Evolutionary conservation across 139 green algal genomes (phyloP).

Genomic region (Astrephomene gubernaculifera): DNA sequence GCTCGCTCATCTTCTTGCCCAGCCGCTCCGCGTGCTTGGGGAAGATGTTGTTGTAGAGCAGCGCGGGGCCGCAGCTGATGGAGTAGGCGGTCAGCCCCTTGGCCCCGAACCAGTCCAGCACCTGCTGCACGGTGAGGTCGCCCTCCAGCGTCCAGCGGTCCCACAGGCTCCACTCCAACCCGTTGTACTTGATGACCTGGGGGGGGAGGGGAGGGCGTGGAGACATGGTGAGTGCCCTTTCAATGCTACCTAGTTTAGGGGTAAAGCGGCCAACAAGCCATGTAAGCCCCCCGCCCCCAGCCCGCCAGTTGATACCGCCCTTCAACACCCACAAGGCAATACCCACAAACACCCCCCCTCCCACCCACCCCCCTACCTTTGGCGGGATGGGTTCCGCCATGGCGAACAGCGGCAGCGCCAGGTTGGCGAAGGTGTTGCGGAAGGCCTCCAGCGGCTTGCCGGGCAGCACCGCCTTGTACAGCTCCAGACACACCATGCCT

Average conservation of each 20-base stretch:
- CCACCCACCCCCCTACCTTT: too few relatives aligned
- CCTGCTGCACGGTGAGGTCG: constrained; percentile 93
- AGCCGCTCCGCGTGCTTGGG: constrained; percentile 96
- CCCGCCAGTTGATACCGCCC: too few relatives aligned
- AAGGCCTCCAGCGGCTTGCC: constrained; percentile 85
- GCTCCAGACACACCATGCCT: constrained; percentile 94
- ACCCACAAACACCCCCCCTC: too few relatives aligned
- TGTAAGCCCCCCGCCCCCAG: too few relatives aligned
- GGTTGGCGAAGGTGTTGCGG: constrained; percentile 99
- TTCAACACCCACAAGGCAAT: too few relatives aligned
- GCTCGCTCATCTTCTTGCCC: constrained; percentile 76
- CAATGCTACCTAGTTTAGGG: too few relatives aligned
- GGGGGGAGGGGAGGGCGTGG: constrained; percentile 90
- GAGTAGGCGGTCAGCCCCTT: constrained; percentile 89
- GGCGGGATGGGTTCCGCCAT: constrained; percentile 95
- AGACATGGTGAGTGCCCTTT: too few relatives aligned
- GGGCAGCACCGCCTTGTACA: constrained; percentile 92
- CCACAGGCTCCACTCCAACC: constrained; percentile 95
- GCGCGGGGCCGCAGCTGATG: constrained; percentile 90
- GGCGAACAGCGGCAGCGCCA: constrained; percentile 97
- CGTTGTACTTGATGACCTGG: constrained; percentile 81
- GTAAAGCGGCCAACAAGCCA: too few relatives aligned
- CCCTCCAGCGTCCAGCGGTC: constrained; percentile 97
- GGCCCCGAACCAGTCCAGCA: constrained; percentile 94
- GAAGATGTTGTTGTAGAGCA: constrained; percentile 99